These are phyloP conservation scores for Cladophialophora yegresii DNA, from an alignment of 2,329 filamentous ascomycete species.

Conservation along the genomic window DNA sequence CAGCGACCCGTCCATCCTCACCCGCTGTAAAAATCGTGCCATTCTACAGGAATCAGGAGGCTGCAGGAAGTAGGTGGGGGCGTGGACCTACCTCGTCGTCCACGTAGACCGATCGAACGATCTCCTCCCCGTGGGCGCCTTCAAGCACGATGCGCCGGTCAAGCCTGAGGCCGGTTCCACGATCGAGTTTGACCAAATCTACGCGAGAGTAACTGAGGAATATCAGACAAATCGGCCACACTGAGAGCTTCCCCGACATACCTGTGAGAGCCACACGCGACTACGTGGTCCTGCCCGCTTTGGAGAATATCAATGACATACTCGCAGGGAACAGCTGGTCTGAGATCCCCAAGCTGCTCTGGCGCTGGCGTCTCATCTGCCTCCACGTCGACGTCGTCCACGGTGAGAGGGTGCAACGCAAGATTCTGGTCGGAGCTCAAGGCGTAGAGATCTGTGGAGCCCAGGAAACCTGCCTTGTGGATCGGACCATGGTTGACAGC, in stretches of 20 bases:
- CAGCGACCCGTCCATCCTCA: slow-evolving; percentile 44
- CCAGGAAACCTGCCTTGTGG: slow-evolving; percentile 63
- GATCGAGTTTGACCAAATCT: slow-evolving; percentile 43
- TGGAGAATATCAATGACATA: slow-evolving; percentile 59
- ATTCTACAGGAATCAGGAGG: slow-evolving; percentile 36
- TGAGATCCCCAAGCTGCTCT: slow-evolving; percentile 58
- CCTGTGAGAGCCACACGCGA: slow-evolving; percentile 36
- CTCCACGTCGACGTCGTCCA: slow-evolving; percentile 48
- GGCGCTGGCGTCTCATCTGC: slow-evolving; percentile 53
- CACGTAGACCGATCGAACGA: slow-evolving; percentile 51
- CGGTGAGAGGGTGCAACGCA: slow-evolving; percentile 55
- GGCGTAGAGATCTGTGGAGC: slow-evolving; percentile 55
- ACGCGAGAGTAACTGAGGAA: slow-evolving; percentile 37
- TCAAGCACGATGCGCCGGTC: slow-evolving; percentile 46
- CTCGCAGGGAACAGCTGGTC: slow-evolving; percentile 57
- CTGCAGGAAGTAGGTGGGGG: neutral
- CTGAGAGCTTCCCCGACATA: slow-evolving; percentile 9
- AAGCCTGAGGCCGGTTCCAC: slow-evolving; percentile 43
- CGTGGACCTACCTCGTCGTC: slow-evolving; percentile 46
- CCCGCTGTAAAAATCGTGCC: slow-evolving; percentile 49
- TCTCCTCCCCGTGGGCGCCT: slow-evolving; percentile 53
- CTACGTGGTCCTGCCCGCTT: slow-evolving; percentile 30
- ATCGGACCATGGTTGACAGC: slow-evolving; percentile 65
- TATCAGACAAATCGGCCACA: neutral
- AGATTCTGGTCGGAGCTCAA: slow-evolving; percentile 65